Evolutionary conservation across 768 basidiomycete species (phyloP).

Genomic region (Serendipita sp.): DNA sequence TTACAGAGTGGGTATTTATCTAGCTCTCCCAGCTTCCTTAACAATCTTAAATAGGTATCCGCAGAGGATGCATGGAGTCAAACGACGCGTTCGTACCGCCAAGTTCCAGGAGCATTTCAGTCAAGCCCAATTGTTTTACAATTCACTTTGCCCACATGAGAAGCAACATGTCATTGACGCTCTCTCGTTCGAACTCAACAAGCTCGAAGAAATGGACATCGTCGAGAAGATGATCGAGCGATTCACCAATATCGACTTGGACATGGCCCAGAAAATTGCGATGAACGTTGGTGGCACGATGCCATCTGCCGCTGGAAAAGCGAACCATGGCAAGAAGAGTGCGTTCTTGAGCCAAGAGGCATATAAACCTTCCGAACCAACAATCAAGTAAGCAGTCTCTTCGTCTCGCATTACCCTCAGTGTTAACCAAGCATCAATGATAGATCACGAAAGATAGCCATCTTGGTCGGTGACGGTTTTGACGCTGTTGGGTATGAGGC

Average conservation of each 20-base stretch:
- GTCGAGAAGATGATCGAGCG: slow-evolving; percentile 50
- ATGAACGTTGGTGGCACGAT: slow-evolving; percentile 42
- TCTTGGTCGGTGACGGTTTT: slow-evolving; percentile 65
- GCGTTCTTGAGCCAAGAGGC: slow-evolving; percentile 43
- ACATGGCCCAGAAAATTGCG: slow-evolving; percentile 56
- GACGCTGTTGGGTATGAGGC: slow-evolving; percentile 41
- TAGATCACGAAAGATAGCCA: slow-evolving; percentile 52
- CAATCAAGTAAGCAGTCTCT: slow-evolving; percentile 24
- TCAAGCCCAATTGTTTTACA: slow-evolving; percentile 71
- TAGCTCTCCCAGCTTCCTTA: not conserved
- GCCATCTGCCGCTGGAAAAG: slow-evolving; percentile 33
- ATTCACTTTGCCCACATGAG: slow-evolving; percentile 57
- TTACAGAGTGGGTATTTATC: slow-evolving; percentile 30
- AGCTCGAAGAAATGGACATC: slow-evolving; percentile 62
- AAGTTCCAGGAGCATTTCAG: slow-evolving; percentile 62
- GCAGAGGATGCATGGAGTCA: slow-evolving; percentile 46
- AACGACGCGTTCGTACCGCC: slow-evolving; percentile 27
- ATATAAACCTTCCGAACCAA: slow-evolving; percentile 38
- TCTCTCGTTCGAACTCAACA: slow-evolving; percentile 68
- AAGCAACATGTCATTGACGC: slow-evolving; percentile 55
- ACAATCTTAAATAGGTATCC: slow-evolving; percentile 23
- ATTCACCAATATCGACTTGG: slow-evolving; percentile 56
- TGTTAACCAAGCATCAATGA: slow-evolving; percentile 14
- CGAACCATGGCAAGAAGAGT: slow-evolving; percentile 43
- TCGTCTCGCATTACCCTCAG: slow-evolving; percentile 12